These are phyloP conservation scores for Cordia subcordata DNA, from an alignment of 257 asterid genomes.

Conservation along the genomic window DNA sequence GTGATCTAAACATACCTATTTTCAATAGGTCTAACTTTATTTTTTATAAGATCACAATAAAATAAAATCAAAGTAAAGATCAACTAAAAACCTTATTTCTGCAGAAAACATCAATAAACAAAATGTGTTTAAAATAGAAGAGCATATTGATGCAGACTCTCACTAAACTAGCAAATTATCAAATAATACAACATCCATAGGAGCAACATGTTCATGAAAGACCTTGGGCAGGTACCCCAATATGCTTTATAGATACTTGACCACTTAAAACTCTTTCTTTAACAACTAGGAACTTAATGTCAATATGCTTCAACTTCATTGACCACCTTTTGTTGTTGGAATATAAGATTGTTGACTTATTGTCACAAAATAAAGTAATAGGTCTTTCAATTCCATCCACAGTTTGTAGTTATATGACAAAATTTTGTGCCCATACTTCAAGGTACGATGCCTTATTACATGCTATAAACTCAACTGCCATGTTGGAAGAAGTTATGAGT, in stretches of 20 bases:
- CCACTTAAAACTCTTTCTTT: background rate
- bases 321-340: background rate
- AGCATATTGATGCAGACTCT: no score
- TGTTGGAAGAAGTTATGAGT: background rate
- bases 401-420: background rate
- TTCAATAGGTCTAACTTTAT: no score
- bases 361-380: background rate
- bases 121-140: no score
- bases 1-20: no score
- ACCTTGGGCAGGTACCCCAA: background rate
- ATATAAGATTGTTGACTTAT: background rate
- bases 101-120: no score
- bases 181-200: background rate
- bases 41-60: no score
- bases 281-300: background rate
- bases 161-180: background rate
- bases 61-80: no score
- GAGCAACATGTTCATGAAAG: background rate
- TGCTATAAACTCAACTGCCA: background rate
- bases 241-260: background rate
- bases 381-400: background rate
- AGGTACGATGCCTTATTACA: background rate
- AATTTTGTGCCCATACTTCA: background rate
- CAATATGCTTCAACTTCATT: background rate
- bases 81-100: no score